These are phyloP conservation scores for Tillandsia fasciculata DNA, from an alignment of 176 grass and related monocot genomes.

Conservation along the genomic window DNA sequence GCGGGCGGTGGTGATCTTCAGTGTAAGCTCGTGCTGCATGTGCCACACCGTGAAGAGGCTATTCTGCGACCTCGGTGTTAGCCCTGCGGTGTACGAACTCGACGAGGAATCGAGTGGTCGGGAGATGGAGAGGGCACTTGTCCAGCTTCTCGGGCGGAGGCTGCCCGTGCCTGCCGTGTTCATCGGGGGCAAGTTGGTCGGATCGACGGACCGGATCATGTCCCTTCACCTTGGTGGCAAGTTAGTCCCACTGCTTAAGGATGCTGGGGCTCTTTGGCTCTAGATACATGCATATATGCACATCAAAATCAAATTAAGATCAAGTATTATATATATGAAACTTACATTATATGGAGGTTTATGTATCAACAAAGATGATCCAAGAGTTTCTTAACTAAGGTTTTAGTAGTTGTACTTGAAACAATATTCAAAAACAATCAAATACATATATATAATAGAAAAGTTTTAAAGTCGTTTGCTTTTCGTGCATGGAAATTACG, in stretches of 20 bases:
- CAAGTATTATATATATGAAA: too few relatives aligned
- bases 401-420: too few relatives aligned
- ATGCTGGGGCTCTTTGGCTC: conserved; percentile 32
- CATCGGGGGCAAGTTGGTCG: conserved; percentile 26
- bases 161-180: conserved; percentile 30
- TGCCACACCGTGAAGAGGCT: conserved; percentile 49
- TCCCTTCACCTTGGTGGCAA: conserved; percentile 30
- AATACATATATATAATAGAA: too few relatives aligned
- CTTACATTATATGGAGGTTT: too few relatives aligned
- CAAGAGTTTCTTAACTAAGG: too few relatives aligned
- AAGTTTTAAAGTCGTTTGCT: too few relatives aligned
- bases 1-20: conserved; percentile 58
- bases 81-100: conserved; percentile 41
- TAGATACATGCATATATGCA: not conserved
- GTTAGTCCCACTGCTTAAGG: conserved; percentile 24
- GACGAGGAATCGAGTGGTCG: conserved; percentile 40
- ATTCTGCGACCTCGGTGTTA: conserved; percentile 37
- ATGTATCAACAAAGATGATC: too few relatives aligned
- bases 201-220: conserved; percentile 28
- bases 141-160: conserved; percentile 26
- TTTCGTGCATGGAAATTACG: too few relatives aligned
- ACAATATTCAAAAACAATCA: too few relatives aligned
- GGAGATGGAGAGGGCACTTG: conserved; percentile 53
- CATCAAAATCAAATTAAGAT: conserved; percentile 11
- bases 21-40: conserved; percentile 49